These are phyloP conservation scores for Cyclostephanos tholiformis DNA, from an alignment of 108 stramenopile genomes.

Conservation along the genomic window DNA sequence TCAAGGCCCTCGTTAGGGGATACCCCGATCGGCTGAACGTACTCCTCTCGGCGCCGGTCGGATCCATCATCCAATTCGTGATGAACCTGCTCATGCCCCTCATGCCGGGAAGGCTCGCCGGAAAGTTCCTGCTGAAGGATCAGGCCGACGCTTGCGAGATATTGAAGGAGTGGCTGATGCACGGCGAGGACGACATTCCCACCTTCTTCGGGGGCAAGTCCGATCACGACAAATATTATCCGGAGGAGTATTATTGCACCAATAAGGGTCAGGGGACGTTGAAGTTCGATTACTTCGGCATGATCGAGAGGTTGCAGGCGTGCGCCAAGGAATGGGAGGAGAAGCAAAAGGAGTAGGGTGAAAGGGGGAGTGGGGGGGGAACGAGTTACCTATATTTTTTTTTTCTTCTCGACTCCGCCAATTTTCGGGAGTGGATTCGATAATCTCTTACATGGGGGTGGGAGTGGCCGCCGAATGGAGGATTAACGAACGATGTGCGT, in stretches of 20 bases:
- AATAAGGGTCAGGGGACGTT: conserved; percentile 80
- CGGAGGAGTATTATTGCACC: conserved; percentile 68
- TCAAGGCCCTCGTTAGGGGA: conserved; percentile 83
- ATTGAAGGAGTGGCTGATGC: conserved; percentile 62
- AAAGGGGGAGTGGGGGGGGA: not conserved
- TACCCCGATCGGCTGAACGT: conserved; percentile 86
- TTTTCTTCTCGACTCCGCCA: not conserved
- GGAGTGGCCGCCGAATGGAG: too few species aligned
- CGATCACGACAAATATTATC: conserved; percentile 85
- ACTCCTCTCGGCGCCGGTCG: conserved; percentile 79
- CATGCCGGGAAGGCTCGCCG: conserved; percentile 83
- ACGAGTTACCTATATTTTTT: not conserved
- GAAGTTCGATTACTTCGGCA: conserved; percentile 89
- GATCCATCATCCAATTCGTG: conserved; percentile 83
- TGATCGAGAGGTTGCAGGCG: conserved; percentile 76
- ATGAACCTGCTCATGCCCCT: conserved; percentile 87
- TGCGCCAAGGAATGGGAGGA: conserved; percentile 53
- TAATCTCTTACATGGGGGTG: too few species aligned
- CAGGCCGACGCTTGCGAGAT: conserved; percentile 55
- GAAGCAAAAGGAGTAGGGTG: conserved; percentile 32
- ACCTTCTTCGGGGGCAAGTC: conserved; percentile 77
- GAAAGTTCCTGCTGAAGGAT: conserved; percentile 75
- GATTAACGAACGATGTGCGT: too few species aligned
- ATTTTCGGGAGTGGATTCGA: not conserved
- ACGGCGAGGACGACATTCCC: conserved; percentile 88